Base-by-base conservation (phyloP, 768 basidiomycete genomes). In the Pholiota conissans region DNA sequence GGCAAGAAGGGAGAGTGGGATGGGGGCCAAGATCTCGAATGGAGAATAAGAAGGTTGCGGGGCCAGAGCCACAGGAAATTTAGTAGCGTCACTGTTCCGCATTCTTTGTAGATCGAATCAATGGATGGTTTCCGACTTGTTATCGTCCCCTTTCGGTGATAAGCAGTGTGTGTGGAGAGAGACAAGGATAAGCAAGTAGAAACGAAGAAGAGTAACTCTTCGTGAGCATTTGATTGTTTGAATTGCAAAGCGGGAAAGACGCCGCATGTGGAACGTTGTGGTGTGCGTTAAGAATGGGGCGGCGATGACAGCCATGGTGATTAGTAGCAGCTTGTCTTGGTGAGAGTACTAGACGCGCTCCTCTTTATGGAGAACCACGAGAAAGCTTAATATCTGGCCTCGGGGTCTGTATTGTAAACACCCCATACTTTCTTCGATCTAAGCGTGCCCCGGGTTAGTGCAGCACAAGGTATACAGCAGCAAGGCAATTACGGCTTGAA, bases 1-100 rank as follows among this genome's bases (percentile, higher is more conserved):
- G 89, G 89, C 73, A 84, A 71, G 83, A 86, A 24, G 84, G 83
- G 14, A 74, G 84, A 55, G 65, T 67, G 8, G 80, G 80, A 22
- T 81, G 79, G 80, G 79, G 79, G 10, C 76, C 77, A 14, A 75
- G 73, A 45, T 66, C 71, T 37, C 50, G 50, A 53, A 58, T 35
- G 24, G 52, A 52, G 27, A 49, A 55, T 45, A 51, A 35, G 14
- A 24, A 30, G 13, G 30, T 13, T 3, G 49, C 14, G 10, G n/a
- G n/a, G 5, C 13, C 42, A 45, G 7, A 24, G 24, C 22, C 42
- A 45, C 22, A 39, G 20, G n/a, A 39, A 8, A 6, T 13, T 11
- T 18, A 22, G 18, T 45, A 18, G 42, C 9, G 6, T 45, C 22
- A 50, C 18, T 32, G 29, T 6, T 29, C 11, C 18, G 18, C 20